These are phyloP conservation scores for Microthlaspi erraticum DNA, from an alignment of 345 rosid genomes.

Conservation along the genomic window DNA sequence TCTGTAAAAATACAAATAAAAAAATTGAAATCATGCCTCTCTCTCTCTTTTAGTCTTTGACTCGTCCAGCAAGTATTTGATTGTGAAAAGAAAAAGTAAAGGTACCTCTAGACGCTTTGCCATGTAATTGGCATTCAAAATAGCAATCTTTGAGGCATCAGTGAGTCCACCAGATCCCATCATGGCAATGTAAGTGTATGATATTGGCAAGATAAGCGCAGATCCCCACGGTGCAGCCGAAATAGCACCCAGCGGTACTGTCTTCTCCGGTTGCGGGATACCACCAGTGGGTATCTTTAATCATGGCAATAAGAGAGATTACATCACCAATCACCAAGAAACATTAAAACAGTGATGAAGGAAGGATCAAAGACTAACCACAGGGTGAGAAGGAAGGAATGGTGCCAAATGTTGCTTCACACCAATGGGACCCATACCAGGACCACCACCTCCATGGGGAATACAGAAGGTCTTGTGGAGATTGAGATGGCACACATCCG, in stretches of 20 bases:
- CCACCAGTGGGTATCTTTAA: constrained; percentile 79
- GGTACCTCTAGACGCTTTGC: constrained; percentile 94
- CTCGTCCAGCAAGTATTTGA: background rate
- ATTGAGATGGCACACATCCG: constrained; percentile 99
- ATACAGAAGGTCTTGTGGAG: constrained; percentile 99
- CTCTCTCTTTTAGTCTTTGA: background rate
- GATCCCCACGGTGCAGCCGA: constrained; percentile 99
- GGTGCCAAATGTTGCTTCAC: constrained; percentile 98
- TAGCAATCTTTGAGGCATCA: constrained; percentile 94
- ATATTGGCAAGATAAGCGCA: constrained; percentile 94
- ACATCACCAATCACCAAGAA: constrained; percentile 29
- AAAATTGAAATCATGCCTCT: background rate
- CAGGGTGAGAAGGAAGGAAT: constrained; percentile 96
- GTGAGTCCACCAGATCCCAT: constrained; percentile 98
- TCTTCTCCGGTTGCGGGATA: constrained; percentile 73
- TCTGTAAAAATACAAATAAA: constrained; percentile 50
- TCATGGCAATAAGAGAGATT: constrained; percentile 10
- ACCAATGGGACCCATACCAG: constrained; percentile 99
- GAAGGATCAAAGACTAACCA: constrained; percentile 58
- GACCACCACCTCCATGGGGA: constrained; percentile 99
- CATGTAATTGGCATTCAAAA: constrained; percentile 98
- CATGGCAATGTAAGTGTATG: constrained; percentile 94
- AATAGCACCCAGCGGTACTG: constrained; percentile 83
- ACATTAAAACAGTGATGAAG: constrained; percentile 7
- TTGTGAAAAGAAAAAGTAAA: background rate